These are phyloP conservation scores for Phytophthora agathidicida DNA, from an alignment of 352 stramenopile genomes.

Conservation along the genomic window DNA sequence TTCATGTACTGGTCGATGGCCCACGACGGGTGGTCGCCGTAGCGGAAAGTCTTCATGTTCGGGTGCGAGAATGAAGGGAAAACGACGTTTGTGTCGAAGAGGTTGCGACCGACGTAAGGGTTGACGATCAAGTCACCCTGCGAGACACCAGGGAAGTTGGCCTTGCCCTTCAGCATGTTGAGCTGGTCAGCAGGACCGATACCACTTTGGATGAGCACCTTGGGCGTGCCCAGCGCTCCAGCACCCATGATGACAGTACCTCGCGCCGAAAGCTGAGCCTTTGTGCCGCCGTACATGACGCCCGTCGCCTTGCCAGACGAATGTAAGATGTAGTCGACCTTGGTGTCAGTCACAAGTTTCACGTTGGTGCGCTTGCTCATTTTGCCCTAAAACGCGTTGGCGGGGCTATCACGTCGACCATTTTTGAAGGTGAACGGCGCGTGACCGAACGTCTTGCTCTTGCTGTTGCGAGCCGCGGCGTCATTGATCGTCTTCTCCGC, in stretches of 20 bases:
- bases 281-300: conserved; percentile 48
- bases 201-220: conserved; percentile 82
- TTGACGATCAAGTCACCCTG: conserved; percentile 50
- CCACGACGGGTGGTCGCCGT: conserved; percentile 29
- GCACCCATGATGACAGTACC: conserved; percentile 78
- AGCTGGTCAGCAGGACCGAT: conserved; percentile 75
- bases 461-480: conserved; percentile 50
- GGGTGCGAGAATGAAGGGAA: conserved; percentile 57
- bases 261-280: conserved; percentile 43
- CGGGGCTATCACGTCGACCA: conserved; percentile 55
- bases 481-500: conserved; percentile 55
- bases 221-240: conserved; percentile 72
- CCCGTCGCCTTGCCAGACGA: conserved; percentile 45
- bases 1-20: conserved; percentile 65
- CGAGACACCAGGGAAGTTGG: conserved; percentile 55
- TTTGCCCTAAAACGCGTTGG: conserved; percentile 52
- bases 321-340: conserved; percentile 60
- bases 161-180: conserved; percentile 40
- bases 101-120: conserved; percentile 55
- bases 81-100: conserved; percentile 68
- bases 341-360: conserved; percentile 51
- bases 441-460: conserved; percentile 63
- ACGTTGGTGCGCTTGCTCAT: conserved; percentile 62
- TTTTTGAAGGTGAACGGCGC: conserved; percentile 61
- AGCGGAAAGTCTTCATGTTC: conserved; percentile 57